Evolutionary conservation across 2,329 filamentous ascomycete species (phyloP).

Genomic region (Metarhizium anisopliae): DNA sequence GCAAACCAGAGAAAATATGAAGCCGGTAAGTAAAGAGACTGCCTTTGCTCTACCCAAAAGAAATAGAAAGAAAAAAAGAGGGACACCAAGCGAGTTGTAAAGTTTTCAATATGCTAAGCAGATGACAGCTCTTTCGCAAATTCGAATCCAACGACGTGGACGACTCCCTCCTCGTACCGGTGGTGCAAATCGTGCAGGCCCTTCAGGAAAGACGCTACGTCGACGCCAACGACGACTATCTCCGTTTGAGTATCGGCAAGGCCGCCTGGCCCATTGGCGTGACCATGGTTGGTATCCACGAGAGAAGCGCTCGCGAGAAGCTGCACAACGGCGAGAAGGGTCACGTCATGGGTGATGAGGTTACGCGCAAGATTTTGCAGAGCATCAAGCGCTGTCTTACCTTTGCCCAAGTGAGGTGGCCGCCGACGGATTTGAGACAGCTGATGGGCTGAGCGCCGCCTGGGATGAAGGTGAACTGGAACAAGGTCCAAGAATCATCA

Average conservation of each 20-base stretch:
- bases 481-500: not conserved
- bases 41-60: no score
- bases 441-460: conserved; percentile 61
- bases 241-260: conserved; percentile 88
- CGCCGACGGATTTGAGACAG: conserved; percentile 83
- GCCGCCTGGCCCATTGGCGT: conserved; percentile 98
- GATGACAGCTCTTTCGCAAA: conserved; percentile 63
- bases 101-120: not conserved
- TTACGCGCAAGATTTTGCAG: conserved; percentile 90
- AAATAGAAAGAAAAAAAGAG: not conserved
- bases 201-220: conserved; percentile 90
- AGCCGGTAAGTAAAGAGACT: conserved; percentile 43
- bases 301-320: conserved; percentile 91
- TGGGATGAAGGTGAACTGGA: not conserved
- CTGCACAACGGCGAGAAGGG: conserved; percentile 80
- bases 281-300: conserved; percentile 99
- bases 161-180: conserved; percentile 67
- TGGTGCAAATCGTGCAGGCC: conserved; percentile 85
- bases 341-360: conserved; percentile 95
- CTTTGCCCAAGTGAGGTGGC: conserved; percentile 95
- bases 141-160: conserved; percentile 77
- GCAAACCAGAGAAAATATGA: conserved; percentile 80
- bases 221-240: conserved; percentile 91
- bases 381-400: conserved; percentile 96
- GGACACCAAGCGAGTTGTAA: not conserved